Evolutionary conservation across 2,329 filamentous ascomycete genomes (phyloP), one percentile per base, ranked within the genome.

Genomic region (Phyllosticta citriasiana): DNA sequence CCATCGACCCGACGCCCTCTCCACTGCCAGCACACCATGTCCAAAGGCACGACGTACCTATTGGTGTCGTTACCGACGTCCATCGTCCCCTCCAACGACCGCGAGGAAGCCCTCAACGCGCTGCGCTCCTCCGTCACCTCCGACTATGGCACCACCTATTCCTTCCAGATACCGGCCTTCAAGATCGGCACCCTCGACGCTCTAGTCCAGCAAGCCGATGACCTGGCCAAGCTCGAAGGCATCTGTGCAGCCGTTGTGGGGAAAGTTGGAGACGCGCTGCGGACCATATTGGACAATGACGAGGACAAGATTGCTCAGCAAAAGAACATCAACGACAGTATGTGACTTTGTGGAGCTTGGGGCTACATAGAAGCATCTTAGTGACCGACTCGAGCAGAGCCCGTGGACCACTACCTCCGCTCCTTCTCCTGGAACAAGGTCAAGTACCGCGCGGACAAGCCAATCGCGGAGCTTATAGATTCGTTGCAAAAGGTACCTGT

Each of bases 171-270:
- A 65, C 94, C 94, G 22, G 88, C 91, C 66, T 97, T 99, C 83
- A 99, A 97, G 80, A 96, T 99, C 73, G 94, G 94, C 62, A 97
- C 94, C 0, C 82, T 99, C 47, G 94, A 99, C 77, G 91, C 89
- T 50, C 82, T 99, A 62, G 91, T 99, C 53, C 90, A 96, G 77
- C 93, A 99, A 76, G 94, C 94, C 61, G 94, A 99, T 71, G 94
- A 97, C 71, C 80, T 99, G 60, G 83, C 87, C 63, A 97, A 97
- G 84, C 85, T 97, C 57, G 90, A 95, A 67, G 75, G 81, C 40
- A 82, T 84, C 40, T 96, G 91, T 73, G 85, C 92, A 75, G 84
- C 81, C 59, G 90, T 97, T 6, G 92, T 96, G 50, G 82, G 82
- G 67, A 97, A 97, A 78, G 89, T 97, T 47, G 86, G 86, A 66